These are phyloP conservation scores for Backusella morwellensis DNA, from an alignment of 192 early-diverging fungal species.

Conservation along the genomic window DNA sequence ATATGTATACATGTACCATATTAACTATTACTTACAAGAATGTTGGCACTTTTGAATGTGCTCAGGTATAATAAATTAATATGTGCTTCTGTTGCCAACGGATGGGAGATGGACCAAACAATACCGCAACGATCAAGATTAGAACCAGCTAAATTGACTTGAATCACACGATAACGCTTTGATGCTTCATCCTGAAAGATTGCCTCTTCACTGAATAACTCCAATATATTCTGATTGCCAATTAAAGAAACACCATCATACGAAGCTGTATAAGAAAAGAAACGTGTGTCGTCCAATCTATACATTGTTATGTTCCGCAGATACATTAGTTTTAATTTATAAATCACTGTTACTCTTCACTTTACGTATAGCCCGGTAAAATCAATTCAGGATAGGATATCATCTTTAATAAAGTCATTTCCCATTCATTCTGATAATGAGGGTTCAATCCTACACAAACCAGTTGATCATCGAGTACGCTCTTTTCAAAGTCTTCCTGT, in stretches of 20 bases:
- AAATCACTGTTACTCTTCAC: background rate
- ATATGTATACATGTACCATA: background rate
- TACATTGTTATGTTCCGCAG: background rate
- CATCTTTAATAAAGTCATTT: slow-evolving; percentile 53
- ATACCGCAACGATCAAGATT: slow-evolving; percentile 66
- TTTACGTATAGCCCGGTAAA: slow-evolving; percentile 28
- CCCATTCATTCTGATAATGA: slow-evolving; percentile 55
- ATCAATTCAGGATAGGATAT: slow-evolving; percentile 61
- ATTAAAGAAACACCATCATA: slow-evolving; percentile 67
- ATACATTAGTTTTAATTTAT: no score
- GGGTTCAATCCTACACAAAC: slow-evolving; percentile 63
- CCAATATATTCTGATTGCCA: slow-evolving; percentile 57
- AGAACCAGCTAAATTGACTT: slow-evolving; percentile 59
- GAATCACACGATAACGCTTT: slow-evolving; percentile 56
- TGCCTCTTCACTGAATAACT: slow-evolving; percentile 46
- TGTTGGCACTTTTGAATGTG: slow-evolving; percentile 65
- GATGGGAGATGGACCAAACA: slow-evolving; percentile 65
- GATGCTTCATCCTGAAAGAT: slow-evolving; percentile 45
- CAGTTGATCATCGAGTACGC: slow-evolving; percentile 48
- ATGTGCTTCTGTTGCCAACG: slow-evolving; percentile 47
- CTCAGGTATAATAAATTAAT: slow-evolving; percentile 67
- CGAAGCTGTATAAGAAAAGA: slow-evolving; percentile 69
- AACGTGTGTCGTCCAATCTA: slow-evolving; percentile 37
- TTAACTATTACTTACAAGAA: slow-evolving; percentile 45
- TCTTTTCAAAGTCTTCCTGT: slow-evolving; percentile 25